These are phyloP conservation scores for Ilyonectria destructans DNA, from an alignment of 2,329 filamentous ascomycete species.

Conservation along the genomic window DNA sequence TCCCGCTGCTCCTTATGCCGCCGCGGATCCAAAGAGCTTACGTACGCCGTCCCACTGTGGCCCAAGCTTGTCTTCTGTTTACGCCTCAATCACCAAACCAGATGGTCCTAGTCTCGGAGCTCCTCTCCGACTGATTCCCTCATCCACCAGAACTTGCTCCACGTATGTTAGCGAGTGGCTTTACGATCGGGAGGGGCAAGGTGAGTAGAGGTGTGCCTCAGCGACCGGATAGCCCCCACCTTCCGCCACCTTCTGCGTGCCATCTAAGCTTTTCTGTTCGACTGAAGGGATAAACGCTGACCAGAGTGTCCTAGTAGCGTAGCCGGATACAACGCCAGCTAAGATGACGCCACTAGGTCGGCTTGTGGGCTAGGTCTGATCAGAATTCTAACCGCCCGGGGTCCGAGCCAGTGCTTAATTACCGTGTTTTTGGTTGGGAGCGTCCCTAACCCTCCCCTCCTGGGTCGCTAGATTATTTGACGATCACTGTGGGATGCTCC, in stretches of 20 bases:
- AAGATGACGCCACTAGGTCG: slow-evolving; percentile 42
- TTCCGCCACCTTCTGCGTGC: neutral
- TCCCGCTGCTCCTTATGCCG: slow-evolving; percentile 37
- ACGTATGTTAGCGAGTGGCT: neutral
- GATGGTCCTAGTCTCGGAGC: slow-evolving; percentile 26
- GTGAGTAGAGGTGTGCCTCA: no score
- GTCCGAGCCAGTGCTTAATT: slow-evolving; percentile 7
- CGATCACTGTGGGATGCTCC: slow-evolving; percentile 19
- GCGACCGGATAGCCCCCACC: neutral
- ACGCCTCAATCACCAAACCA: slow-evolving; percentile 26
- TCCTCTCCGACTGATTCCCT: slow-evolving; percentile 22
- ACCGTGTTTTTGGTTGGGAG: slow-evolving; percentile 5
- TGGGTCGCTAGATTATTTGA: neutral
- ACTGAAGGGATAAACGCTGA: neutral
- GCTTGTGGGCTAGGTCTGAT: slow-evolving; percentile 18
- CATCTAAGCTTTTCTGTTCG: neutral
- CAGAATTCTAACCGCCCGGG: neutral
- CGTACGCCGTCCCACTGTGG: slow-evolving; percentile 47
- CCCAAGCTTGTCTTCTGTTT: slow-evolving; percentile 26
- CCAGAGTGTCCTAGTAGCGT: slow-evolving; percentile 3
- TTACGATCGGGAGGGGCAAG: neutral
- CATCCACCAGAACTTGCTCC: neutral
- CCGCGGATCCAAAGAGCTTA: slow-evolving; percentile 40
- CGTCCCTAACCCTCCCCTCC: neutral
- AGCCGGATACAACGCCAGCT: slow-evolving; percentile 28